Evolutionary conservation across 192 early-diverging fungal genomes (phyloP).

Genomic region (Phlyctochytrium bullatum): DNA sequence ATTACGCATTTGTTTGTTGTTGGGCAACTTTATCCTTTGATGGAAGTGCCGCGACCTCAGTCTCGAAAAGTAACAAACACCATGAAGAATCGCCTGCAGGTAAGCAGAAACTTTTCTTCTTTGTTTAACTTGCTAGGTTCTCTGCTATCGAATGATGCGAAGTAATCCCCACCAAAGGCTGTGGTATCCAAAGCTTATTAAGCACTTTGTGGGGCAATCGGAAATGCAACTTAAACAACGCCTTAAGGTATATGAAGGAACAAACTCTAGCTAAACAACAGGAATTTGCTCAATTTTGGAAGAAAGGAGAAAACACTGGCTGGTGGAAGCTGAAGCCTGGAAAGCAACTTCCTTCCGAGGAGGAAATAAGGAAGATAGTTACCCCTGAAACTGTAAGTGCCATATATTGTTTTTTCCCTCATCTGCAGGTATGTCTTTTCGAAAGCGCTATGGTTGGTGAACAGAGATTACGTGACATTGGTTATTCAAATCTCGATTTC

Average conservation of each 20-base stretch:
- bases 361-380: conserved; percentile 85
- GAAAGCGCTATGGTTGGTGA: conserved; percentile 93
- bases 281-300: conserved; percentile 94
- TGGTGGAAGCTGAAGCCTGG: conserved; percentile 86
- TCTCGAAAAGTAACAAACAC: conserved; percentile 88
- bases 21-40: conserved; percentile 91
- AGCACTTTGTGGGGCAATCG: conserved; percentile 80
- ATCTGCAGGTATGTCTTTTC: conserved; percentile 70
- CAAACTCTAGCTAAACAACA: background rate
- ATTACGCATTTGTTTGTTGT: conserved; percentile 79
- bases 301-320: conserved; percentile 80
- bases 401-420: background rate
- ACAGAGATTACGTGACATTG: conserved; percentile 86
- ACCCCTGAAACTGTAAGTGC: conserved; percentile 77
- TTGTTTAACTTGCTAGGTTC: conserved; percentile 32
- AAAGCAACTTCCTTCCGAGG: conserved; percentile 73
- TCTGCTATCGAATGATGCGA: conserved; percentile 83
- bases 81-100: conserved; percentile 82
- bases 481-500: conserved; percentile 67
- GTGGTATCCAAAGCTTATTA: conserved; percentile 72
- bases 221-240: conserved; percentile 87
- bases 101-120: conserved; percentile 26
- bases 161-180: conserved; percentile 73
- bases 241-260: conserved; percentile 54
- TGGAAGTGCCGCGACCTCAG: conserved; percentile 93